Evolutionary conservation across 345 rosid species (phyloP).

Genomic region (Populus ilicifolia): DNA sequence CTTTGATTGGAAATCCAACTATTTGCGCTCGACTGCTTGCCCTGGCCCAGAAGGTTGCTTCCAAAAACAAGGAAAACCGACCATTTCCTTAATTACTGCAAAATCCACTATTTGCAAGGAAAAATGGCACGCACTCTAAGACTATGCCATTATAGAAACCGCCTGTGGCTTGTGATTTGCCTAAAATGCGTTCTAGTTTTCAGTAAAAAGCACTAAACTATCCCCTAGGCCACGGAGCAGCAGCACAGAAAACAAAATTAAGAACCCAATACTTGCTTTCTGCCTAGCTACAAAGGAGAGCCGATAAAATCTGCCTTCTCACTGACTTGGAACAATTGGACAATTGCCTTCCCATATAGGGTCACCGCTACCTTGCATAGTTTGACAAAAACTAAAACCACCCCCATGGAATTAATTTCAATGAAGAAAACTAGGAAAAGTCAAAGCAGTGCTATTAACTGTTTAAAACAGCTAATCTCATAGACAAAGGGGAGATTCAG

Average conservation of each 20-base stretch:
- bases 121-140: conserved; percentile 7
- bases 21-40: neutral
- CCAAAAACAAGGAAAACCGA: conserved; percentile 35
- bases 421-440: neutral
- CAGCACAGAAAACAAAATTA: neutral
- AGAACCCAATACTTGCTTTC: neutral
- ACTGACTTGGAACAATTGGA: neutral
- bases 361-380: neutral
- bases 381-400: neutral
- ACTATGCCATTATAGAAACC: conserved; percentile 26
- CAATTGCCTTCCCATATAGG: neutral
- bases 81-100: conserved; percentile 49
- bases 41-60: neutral
- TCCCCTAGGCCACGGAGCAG: neutral
- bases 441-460: neutral
- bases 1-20: neutral
- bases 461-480: neutral
- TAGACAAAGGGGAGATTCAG: neutral
- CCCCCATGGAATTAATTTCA: neutral
- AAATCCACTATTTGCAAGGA: conserved; percentile 28
- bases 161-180: conserved; percentile 26
- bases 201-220: conserved; percentile 31
- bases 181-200: conserved; percentile 40
- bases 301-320: neutral
- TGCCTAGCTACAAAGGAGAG: neutral